Percentiles rank a stretch among this genome's conserved stretches.
phyloP scores from a whole-genome alignment of 306 rosid genomes.

The Ormosia emarginata region DNA sequence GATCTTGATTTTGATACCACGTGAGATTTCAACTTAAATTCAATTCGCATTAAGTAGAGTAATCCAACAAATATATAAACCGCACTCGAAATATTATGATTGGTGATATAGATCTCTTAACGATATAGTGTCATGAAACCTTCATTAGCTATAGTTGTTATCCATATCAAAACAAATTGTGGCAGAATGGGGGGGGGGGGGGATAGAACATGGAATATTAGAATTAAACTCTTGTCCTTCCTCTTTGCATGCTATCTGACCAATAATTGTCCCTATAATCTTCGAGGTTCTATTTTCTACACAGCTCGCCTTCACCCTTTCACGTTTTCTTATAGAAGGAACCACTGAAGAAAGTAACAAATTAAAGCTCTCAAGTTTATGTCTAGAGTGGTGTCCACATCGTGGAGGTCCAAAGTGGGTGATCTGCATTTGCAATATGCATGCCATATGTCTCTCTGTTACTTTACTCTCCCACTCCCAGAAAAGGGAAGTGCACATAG shows the following conservation, averaged over 20 bases:
- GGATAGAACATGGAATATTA: neutral
- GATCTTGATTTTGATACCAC: too few relatives aligned
- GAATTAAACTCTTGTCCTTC: neutral
- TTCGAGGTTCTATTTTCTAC: neutral
- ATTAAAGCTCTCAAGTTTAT: neutral
- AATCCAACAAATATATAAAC: too few relatives aligned
- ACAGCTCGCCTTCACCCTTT: neutral
- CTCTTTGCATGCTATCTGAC: neutral
- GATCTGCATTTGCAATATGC: neutral
- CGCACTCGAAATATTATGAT: too few relatives aligned
- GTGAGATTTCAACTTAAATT: too few relatives aligned
- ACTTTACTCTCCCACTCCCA: neutral
- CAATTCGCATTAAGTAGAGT: too few relatives aligned
- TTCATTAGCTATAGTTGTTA: neutral
- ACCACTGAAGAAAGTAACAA: slow-evolving; percentile 7
- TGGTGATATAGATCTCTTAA: too few relatives aligned
- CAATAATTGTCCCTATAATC: slow-evolving; percentile 10
- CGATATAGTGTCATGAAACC: too few relatives aligned
- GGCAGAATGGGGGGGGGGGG: neutral
- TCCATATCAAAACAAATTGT: neutral
- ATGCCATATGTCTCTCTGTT: neutral
- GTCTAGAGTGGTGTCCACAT: slow-evolving; percentile 23
- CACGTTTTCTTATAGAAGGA: neutral
- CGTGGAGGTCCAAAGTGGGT: neutral
- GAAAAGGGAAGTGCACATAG: neutral